phyloP scores from a whole-genome alignment of 768 basidiomycete genomes.

The Gymnopilus dilepis region DNA sequence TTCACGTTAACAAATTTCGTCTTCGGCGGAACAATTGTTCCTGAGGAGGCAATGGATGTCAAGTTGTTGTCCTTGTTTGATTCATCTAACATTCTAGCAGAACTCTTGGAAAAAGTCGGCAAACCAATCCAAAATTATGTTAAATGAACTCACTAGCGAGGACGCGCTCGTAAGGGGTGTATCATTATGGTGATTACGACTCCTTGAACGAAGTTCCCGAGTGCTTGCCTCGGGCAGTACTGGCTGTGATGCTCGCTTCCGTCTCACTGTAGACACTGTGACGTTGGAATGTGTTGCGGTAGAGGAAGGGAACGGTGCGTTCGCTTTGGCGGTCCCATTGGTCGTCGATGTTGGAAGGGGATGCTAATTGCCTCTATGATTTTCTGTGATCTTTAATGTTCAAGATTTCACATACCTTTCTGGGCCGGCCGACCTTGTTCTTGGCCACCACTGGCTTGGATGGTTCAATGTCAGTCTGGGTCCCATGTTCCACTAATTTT shows the following conservation, averaged over 20 bases:
- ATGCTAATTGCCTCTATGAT: conserved; percentile 9
- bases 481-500: conserved; percentile 31
- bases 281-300: conserved; percentile 32
- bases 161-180: conserved; percentile 44
- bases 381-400: background rate
- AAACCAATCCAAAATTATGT: background rate
- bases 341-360: conserved; percentile 19
- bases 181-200: conserved; percentile 45
- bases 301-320: conserved; percentile 29
- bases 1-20: conserved; percentile 40
- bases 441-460: conserved; percentile 18
- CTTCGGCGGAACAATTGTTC: conserved; percentile 17
- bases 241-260: conserved; percentile 39
- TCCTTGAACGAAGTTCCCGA: conserved; percentile 50
- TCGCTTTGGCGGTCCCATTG: conserved; percentile 21
- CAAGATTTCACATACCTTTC: conserved; percentile 25
- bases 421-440: conserved; percentile 30
- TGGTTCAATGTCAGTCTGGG: conserved; percentile 36
- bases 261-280: conserved; percentile 43
- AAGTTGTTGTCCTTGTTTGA: conserved; percentile 23
- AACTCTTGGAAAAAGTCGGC: conserved; percentile 25
- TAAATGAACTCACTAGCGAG: conserved; percentile 38
- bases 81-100: conserved; percentile 33
- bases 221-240: conserved; percentile 41
- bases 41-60: conserved; percentile 9